These are phyloP conservation scores for Glonium stellatum DNA, from an alignment of 495 filamentous ascomycete species.

Conservation along the genomic window DNA sequence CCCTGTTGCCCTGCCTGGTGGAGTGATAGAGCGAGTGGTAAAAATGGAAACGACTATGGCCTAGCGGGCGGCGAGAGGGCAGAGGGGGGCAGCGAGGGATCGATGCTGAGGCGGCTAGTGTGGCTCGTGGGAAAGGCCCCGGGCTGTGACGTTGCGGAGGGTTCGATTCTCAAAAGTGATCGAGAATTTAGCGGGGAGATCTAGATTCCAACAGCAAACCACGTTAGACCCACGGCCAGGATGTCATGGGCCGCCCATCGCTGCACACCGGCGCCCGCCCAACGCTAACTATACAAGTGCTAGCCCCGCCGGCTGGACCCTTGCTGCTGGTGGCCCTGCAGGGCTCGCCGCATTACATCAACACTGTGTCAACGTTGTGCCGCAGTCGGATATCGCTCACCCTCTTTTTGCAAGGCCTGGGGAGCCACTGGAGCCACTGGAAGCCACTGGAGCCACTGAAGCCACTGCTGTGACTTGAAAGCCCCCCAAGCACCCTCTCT, in stretches of 20 bases:
- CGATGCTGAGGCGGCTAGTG: background rate
- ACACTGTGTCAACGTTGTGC: background rate
- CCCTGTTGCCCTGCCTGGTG: too few relatives aligned
- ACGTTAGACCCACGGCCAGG: background rate
- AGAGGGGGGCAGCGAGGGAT: too few relatives aligned
- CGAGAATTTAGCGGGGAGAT: background rate
- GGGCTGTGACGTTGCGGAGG: background rate
- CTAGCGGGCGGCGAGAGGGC: background rate
- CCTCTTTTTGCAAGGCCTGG: too few relatives aligned
- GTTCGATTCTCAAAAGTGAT: background rate
- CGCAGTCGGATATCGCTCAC: background rate
- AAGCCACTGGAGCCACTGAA: too few relatives aligned
- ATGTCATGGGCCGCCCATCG: background rate
- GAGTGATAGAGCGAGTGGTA: background rate
- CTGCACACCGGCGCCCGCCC: background rate
- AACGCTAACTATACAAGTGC: background rate
- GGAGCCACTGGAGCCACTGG: too few relatives aligned
- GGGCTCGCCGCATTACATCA: background rate
- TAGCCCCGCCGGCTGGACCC: too few relatives aligned
- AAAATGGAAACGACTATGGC: background rate
- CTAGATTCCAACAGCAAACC: background rate
- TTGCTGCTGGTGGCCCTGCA: background rate
- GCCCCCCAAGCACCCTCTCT: too few relatives aligned
- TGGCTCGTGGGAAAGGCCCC: background rate
- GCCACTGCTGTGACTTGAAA: too few relatives aligned